Conservation (phyloP, 495 filamentous ascomycete species). For the Penicillium verhagenii region DNA sequence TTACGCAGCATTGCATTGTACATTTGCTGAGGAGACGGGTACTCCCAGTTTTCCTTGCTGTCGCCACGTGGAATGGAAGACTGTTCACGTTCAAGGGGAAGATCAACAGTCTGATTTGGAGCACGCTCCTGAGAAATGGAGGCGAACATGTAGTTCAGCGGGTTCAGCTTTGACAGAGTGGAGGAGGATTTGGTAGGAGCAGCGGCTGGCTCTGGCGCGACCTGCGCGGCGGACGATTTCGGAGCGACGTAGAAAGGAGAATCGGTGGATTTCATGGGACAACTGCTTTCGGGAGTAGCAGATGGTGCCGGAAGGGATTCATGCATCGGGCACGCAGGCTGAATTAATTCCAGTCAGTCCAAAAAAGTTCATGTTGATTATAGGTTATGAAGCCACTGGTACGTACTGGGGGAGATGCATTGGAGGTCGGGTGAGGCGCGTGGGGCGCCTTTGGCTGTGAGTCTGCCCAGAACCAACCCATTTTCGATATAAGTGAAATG, state of each 20-base stretch:
- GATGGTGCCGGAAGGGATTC: constrained; percentile 50
- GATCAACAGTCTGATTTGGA: constrained; percentile 64
- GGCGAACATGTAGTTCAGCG: constrained; percentile 94
- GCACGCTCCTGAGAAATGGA: constrained; percentile 77
- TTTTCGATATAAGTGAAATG: constrained; percentile 31
- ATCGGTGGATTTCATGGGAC: constrained; percentile 51
- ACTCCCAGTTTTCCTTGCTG: constrained; percentile 82
- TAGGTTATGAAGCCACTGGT: neutral
- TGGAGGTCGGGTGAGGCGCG: constrained; percentile 42
- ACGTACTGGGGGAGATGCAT: constrained; percentile 67
- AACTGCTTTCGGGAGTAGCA: constrained; percentile 41
- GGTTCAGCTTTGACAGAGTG: constrained; percentile 74
- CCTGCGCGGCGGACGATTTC: constrained; percentile 22
- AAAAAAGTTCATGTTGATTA: neutral
- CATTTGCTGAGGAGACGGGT: constrained; percentile 98
- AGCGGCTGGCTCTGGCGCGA: constrained; percentile 26
- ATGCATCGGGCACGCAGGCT: constrained; percentile 95
- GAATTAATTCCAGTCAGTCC: constrained; percentile 36
- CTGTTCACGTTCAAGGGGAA: constrained; percentile 74
- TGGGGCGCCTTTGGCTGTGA: constrained; percentile 42
- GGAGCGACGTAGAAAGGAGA: constrained; percentile 41
- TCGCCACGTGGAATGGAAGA: constrained; percentile 86
- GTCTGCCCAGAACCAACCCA: constrained; percentile 99
- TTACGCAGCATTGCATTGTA: constrained; percentile 97
- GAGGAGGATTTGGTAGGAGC: constrained; percentile 39